Conservation (phyloP, 2,329 filamentous ascomycete species). For the Gaeumannomyces tritici region DNA sequence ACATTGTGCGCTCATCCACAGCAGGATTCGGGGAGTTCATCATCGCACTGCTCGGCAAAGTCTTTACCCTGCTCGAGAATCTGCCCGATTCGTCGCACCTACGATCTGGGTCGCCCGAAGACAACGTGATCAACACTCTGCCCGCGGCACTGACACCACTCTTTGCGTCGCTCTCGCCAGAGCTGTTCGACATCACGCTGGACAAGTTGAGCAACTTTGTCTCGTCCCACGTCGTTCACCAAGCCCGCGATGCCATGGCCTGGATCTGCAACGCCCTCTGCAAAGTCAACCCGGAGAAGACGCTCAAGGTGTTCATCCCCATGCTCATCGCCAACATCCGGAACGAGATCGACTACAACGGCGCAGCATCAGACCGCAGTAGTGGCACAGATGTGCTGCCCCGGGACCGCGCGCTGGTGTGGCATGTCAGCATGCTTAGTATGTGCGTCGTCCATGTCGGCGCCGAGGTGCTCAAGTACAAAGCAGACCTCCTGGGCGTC, state of each 20-base stretch:
- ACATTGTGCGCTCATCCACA: slow-evolving; percentile 86
- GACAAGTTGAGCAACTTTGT: slow-evolving; percentile 91
- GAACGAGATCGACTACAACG: slow-evolving; percentile 94
- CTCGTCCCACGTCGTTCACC: slow-evolving; percentile 88
- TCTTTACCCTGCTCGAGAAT: slow-evolving; percentile 93
- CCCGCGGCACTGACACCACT: slow-evolving; percentile 86
- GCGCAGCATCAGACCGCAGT: slow-evolving; percentile 87
- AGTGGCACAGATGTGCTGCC: slow-evolving; percentile 90
- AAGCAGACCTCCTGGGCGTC: slow-evolving; percentile 81
- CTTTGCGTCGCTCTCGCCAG: slow-evolving; percentile 81
- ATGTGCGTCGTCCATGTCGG: slow-evolving; percentile 98
- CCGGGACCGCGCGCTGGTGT: slow-evolving; percentile 83
- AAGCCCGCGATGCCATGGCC: slow-evolving; percentile 94
- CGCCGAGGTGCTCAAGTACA: slow-evolving; percentile 78
- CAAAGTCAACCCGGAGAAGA: slow-evolving; percentile 91
- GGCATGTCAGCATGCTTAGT: slow-evolving; percentile 93
- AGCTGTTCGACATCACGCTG: slow-evolving; percentile 84
- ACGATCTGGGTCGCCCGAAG: slow-evolving; percentile 84
- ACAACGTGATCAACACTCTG: slow-evolving; percentile 92
- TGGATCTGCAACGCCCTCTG: slow-evolving; percentile 96
- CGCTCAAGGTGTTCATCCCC: slow-evolving; percentile 80
- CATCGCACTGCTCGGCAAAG: slow-evolving; percentile 79
- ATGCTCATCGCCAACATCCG: slow-evolving; percentile 87
- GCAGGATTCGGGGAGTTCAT: slow-evolving; percentile 91
- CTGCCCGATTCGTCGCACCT: slow-evolving; percentile 83